phyloP scores from a whole-genome alignment of 1,284 basidiomycete species.

The Ustilago xerochloae region DNA sequence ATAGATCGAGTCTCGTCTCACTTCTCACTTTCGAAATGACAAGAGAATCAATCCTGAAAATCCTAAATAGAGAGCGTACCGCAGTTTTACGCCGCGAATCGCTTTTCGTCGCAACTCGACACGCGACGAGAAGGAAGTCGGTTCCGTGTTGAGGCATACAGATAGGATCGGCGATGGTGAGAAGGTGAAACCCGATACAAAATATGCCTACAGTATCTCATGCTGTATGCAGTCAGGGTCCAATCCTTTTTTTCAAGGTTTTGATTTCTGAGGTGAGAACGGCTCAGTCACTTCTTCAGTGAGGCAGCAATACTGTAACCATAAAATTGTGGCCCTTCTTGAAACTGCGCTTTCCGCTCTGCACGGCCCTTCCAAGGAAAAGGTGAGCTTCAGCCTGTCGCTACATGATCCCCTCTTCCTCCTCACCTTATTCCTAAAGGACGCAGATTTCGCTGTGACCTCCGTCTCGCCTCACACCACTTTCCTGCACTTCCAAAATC shows the following conservation, averaged over 20 bases:
- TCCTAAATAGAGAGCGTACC: neutral
- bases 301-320: no score
- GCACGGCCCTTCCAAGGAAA: neutral
- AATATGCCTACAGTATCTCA: neutral
- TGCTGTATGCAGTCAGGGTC: constrained; percentile 35
- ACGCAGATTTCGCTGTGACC: no score
- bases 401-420: constrained; percentile 2
- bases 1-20: neutral
- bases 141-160: no score
- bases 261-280: neutral
- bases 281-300: neutral
- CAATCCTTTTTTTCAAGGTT: constrained; percentile 11
- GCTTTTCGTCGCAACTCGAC: neutral
- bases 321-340: no score
- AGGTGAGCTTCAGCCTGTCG: constrained; percentile 14
- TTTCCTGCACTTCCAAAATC: neutral
- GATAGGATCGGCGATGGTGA: no score
- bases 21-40: no score
- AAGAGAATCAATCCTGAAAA: no score
- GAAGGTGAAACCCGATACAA: neutral
- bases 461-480: neutral
- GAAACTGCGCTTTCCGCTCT: neutral
- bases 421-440: no score
- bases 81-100: neutral
- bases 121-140: neutral